Evolutionary conservation across 1,284 basidiomycete genomes (phyloP).

Genomic region (Heliocybe sulcata): DNA sequence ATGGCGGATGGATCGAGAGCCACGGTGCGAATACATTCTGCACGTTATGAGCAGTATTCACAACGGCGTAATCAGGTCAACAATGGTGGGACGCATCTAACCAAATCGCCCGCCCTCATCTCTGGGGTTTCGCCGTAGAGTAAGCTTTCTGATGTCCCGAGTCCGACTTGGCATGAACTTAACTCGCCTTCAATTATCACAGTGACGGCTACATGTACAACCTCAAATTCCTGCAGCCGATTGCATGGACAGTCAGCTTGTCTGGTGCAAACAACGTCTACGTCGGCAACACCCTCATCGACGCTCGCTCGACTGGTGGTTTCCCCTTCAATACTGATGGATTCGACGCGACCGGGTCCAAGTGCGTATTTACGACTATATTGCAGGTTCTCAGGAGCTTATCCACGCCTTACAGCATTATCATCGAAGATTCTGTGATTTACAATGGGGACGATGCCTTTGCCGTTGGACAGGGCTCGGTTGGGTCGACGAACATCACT

Average conservation of each 20-base stretch:
- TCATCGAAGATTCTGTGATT: constrained; percentile 52
- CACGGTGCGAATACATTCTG: constrained; percentile 32
- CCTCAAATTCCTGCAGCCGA: constrained; percentile 57
- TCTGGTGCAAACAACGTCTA: constrained; percentile 43
- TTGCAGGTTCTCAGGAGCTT: neutral
- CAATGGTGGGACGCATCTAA: constrained; percentile 57
- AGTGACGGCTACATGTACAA: constrained; percentile 44
- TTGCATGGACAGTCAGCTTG: constrained; percentile 51
- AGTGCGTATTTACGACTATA: constrained; percentile 15
- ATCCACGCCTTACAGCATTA: constrained; percentile 17
- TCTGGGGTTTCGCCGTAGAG: constrained; percentile 41
- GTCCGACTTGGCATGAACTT: neutral
- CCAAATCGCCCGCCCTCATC: constrained; percentile 48
- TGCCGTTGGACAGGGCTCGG: constrained; percentile 34
- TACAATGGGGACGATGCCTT: constrained; percentile 58
- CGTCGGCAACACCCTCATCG: constrained; percentile 45
- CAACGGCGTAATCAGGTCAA: neutral
- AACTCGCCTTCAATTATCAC: constrained; percentile 20
- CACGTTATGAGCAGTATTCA: neutral
- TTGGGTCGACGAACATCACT: constrained; percentile 46
- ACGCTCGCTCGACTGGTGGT: constrained; percentile 34
- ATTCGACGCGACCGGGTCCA: constrained; percentile 48
- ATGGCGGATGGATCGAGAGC: constrained; percentile 56
- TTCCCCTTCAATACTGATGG: constrained; percentile 61
- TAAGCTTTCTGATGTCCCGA: neutral